phyloP scores from a whole-genome alignment of 768 basidiomycete species.

The Mycena rebaudengoi region DNA sequence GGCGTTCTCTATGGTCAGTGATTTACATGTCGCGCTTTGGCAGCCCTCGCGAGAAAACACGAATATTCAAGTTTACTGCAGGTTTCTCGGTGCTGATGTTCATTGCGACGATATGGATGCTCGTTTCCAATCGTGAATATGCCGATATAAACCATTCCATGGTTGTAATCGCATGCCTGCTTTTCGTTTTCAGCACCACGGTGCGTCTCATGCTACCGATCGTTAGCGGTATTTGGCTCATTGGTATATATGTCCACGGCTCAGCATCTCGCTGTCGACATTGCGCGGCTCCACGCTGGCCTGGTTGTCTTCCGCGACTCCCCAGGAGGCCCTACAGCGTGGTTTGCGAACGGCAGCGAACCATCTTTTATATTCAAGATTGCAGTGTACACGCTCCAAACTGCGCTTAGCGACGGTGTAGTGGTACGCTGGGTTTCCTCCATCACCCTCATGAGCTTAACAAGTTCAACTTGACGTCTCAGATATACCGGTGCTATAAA shows the following conservation, averaged over 20 bases:
- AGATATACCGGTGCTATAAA: slow-evolving; percentile 33
- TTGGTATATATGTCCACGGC: too few species aligned
- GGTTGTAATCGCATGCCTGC: slow-evolving; percentile 31
- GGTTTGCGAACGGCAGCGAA: slow-evolving; percentile 35
- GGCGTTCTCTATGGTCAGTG: slow-evolving; percentile 34
- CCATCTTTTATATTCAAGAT: slow-evolving; percentile 40
- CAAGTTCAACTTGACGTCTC: neutral
- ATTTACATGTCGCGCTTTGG: neutral
- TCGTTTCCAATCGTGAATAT: slow-evolving; percentile 18
- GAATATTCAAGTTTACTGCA: slow-evolving; percentile 6
- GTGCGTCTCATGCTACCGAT: slow-evolving; percentile 30
- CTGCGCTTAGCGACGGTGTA: slow-evolving; percentile 16
- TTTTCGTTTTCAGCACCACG: slow-evolving; percentile 39
- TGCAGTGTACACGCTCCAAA: slow-evolving; percentile 33
- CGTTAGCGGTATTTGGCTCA: neutral
- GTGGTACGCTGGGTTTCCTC: neutral
- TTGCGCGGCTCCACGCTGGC: slow-evolving; percentile 35
- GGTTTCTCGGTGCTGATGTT: slow-evolving; percentile 48
- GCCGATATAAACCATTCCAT: slow-evolving; percentile 28
- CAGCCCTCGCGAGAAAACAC: too few species aligned
- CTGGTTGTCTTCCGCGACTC: slow-evolving; percentile 31
- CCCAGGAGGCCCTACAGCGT: slow-evolving; percentile 30
- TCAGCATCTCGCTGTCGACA: slow-evolving; percentile 37
- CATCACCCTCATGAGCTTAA: neutral
- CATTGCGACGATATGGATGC: slow-evolving; percentile 35